phyloP scores from a whole-genome alignment of 2,329 filamentous ascomycete species.

The Gaeumannomyces sp. region DNA sequence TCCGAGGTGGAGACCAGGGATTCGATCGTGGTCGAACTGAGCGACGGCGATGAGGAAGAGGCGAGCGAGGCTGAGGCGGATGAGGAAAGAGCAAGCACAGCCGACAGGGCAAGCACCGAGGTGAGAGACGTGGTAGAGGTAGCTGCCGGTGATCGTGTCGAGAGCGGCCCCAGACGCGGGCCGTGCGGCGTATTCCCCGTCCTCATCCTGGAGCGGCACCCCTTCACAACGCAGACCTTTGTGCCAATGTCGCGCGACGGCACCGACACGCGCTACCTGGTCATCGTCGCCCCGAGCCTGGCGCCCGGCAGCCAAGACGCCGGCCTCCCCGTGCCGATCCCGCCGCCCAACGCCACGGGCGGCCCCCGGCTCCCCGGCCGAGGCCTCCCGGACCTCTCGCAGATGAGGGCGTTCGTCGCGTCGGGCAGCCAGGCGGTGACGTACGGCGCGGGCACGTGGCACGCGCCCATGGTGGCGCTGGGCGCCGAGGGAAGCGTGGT shows the following conservation, averaged over 20 bases:
- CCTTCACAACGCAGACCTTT: constrained; percentile 92
- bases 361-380: constrained; percentile 40
- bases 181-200: constrained; percentile 50
- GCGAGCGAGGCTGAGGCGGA: constrained; percentile 2
- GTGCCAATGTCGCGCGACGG: constrained; percentile 54
- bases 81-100: constrained; percentile 3
- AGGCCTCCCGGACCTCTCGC: constrained; percentile 65
- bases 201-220: constrained; percentile 78
- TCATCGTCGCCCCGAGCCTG: constrained; percentile 80
- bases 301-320: constrained; percentile 33
- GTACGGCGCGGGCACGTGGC: constrained; percentile 88
- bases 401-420: constrained; percentile 72
- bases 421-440: constrained; percentile 77
- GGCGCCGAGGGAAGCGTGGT: constrained; percentile 53
- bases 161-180: constrained; percentile 11
- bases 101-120: constrained; percentile 4
- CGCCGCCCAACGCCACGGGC: constrained; percentile 20
- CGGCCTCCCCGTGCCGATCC: constrained; percentile 32
- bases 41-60: constrained; percentile 16
- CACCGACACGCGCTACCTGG: constrained; percentile 58
- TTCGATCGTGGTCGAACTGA: background rate
- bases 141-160: background rate
- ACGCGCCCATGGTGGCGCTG: constrained; percentile 91
- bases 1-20: background rate
- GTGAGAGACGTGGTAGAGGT: background rate